Evolutionary conservation across 2,329 filamentous ascomycete species (phyloP).

Genomic region (Pseudogymnoascus sp.): DNA sequence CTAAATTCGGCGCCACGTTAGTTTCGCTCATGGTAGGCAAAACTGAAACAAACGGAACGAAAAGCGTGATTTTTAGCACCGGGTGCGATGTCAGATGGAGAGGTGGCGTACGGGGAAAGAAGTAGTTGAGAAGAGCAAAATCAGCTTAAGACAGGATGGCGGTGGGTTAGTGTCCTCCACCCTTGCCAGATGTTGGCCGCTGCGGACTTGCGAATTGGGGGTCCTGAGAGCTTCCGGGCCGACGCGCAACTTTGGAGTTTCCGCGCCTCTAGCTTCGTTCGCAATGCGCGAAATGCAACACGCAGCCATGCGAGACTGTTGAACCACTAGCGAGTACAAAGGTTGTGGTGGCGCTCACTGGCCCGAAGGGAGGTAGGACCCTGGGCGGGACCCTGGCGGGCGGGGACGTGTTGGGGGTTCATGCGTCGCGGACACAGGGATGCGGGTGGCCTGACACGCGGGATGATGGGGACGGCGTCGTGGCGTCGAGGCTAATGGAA

Average conservation of each 20-base stretch:
- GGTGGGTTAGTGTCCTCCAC: neutral
- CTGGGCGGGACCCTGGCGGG: neutral
- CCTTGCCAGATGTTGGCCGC: neutral
- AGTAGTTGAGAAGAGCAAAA: neutral
- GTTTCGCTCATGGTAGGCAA: neutral
- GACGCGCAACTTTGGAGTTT: neutral
- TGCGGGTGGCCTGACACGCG: neutral
- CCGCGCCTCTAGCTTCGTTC: neutral
- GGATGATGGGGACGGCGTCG: neutral
- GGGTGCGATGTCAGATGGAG: neutral
- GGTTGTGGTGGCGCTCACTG: neutral
- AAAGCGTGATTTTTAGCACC: neutral
- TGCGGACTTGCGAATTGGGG: neutral
- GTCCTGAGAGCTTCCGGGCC: neutral
- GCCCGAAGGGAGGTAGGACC: neutral
- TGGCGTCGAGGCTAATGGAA: conserved; percentile 1
- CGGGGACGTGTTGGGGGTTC: neutral
- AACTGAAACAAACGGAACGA: neutral
- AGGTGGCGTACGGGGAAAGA: neutral
- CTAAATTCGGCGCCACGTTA: neutral
- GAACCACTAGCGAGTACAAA: neutral
- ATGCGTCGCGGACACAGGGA: neutral
- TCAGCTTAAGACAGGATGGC: neutral
- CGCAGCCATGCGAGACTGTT: neutral
- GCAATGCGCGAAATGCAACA: neutral